These are phyloP conservation scores for Polygonum aviculare DNA, from an alignment of 148 eudicot genomes.

Conservation along the genomic window DNA sequence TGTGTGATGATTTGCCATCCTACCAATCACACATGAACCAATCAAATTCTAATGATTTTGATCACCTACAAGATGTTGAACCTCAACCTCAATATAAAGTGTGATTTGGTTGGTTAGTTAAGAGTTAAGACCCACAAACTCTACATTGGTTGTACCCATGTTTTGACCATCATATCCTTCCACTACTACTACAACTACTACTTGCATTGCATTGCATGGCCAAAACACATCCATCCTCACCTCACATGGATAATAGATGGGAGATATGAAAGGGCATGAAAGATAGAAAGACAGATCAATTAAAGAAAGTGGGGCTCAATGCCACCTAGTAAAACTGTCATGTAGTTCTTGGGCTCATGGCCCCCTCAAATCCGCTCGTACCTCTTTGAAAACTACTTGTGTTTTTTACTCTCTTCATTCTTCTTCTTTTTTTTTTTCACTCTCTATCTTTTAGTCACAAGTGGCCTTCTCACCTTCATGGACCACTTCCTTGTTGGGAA, in stretches of 20 bases:
- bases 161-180: neutral
- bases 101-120: neutral
- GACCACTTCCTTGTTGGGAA: neutral
- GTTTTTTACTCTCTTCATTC: neutral
- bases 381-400: conserved; percentile 10
- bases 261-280: neutral
- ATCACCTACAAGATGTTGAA: neutral
- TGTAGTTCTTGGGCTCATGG: neutral
- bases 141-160: neutral
- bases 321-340: conserved; percentile 10
- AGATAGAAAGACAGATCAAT: conserved; percentile 8
- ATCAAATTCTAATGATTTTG: neutral
- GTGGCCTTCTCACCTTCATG: conserved; percentile 2
- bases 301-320: conserved; percentile 6
- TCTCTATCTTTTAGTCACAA: neutral
- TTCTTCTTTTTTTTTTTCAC: neutral
- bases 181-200: neutral
- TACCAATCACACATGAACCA: neutral
- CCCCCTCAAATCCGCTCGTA: conserved; percentile 9
- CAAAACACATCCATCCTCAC: conserved; percentile 9
- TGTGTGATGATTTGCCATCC: too few species aligned
- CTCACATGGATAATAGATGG: neutral
- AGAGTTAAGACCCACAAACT: neutral
- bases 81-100: neutral
- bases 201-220: neutral